These are phyloP conservation scores for Phanerochaete sordida DNA, from an alignment of 768 basidiomycete species.

Conservation along the genomic window DNA sequence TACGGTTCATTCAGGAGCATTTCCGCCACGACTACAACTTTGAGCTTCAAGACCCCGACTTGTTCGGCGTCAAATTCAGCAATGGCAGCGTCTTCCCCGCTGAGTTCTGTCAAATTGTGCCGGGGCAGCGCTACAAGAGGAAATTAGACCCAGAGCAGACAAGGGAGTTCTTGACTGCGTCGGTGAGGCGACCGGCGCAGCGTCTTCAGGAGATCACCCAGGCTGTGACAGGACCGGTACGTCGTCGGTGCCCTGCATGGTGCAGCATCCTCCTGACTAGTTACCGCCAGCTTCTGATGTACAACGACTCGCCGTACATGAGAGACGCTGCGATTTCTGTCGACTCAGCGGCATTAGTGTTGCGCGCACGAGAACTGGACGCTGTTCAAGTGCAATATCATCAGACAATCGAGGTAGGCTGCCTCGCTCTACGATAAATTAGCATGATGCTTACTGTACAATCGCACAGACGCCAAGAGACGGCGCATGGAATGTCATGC, in stretches of 20 bases:
- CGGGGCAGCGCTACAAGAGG: conserved; percentile 13
- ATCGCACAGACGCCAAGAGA: not conserved
- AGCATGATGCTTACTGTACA: not conserved
- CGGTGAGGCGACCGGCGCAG: not conserved
- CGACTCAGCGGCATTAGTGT: not conserved
- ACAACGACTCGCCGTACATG: conserved; percentile 1
- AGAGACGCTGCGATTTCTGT: not conserved
- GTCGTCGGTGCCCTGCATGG: no score
- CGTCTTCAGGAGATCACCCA: not conserved
- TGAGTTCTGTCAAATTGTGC: conserved; percentile 4
- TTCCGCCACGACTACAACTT: not conserved
- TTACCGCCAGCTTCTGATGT: not conserved
- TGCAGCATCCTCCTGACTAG: not conserved
- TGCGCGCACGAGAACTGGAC: not conserved
- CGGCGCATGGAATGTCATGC: conserved; percentile 10
- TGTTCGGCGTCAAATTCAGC: conserved; percentile 9
- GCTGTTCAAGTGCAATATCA: not conserved
- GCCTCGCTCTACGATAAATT: not conserved
- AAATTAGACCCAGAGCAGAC: conserved; percentile 9
- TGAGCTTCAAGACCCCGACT: not conserved
- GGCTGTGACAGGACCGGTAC: conserved; percentile 1
- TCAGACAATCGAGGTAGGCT: not conserved
- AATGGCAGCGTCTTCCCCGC: conserved; percentile 11
- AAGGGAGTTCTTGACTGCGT: not conserved
- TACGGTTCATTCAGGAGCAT: not conserved